A percentile compares a stretch with the other conserved stretches of the same genome.
Evolutionary conservation across 2,329 filamentous ascomycete species (phyloP).

Genomic region (Microsporum audouinii): DNA sequence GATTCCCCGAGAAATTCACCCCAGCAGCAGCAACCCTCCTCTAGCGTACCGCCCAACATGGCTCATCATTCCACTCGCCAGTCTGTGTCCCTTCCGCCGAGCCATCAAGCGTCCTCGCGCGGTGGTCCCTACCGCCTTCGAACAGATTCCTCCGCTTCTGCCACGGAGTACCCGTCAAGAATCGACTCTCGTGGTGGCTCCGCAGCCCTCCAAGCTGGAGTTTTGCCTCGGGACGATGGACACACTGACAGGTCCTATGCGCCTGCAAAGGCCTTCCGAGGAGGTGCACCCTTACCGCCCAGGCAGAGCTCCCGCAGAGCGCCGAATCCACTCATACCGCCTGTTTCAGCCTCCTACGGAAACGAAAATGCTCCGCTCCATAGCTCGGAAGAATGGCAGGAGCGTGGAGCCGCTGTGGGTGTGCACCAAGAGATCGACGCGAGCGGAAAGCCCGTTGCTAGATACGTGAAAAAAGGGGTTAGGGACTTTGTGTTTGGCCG

Average conservation of each 20-base stretch:
- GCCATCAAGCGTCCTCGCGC: conserved; percentile 12
- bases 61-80: conserved; percentile 31
- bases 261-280: conserved; percentile 45
- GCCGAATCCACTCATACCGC: conserved; percentile 29
- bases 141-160: conserved; percentile 49
- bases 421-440: conserved; percentile 74
- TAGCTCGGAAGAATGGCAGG: conserved; percentile 89
- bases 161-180: conserved; percentile 45
- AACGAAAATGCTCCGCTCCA: conserved; percentile 47
- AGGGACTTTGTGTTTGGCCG: conserved; percentile 91
- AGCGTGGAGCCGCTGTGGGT: conserved; percentile 78
- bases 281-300: conserved; percentile 56
- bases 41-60: conserved; percentile 34
- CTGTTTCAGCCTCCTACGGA: conserved; percentile 38
- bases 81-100: conserved; percentile 19
- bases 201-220: conserved; percentile 46
- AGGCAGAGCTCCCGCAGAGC: conserved; percentile 65
- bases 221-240: conserved; percentile 57
- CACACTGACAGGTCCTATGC: conserved; percentile 59
- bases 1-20: neutral
- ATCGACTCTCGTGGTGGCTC: conserved; percentile 53
- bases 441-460: conserved; percentile 67
- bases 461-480: conserved; percentile 90
- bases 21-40: conserved; percentile 25
- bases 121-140: conserved; percentile 44